These are phyloP conservation scores for Aquilaria agallochum DNA, from an alignment of 441 rosid species.

Conservation along the genomic window DNA sequence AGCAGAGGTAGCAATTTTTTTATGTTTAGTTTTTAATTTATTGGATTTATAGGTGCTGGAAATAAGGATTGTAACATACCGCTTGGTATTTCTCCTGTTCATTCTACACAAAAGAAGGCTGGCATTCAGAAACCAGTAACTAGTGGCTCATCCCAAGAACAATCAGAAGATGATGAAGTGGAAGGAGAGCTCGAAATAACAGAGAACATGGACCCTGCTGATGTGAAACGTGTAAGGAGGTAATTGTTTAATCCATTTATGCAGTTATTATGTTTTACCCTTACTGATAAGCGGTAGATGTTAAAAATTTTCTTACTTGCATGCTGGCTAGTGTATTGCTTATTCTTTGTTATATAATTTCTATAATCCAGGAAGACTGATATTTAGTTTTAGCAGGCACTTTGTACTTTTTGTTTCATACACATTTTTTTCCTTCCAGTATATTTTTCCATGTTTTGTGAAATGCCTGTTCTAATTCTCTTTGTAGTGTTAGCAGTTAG, in stretches of 20 bases:
- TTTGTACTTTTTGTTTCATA: too few species aligned
- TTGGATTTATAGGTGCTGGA: slow-evolving; percentile 31
- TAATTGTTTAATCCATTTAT: slow-evolving; percentile 14
- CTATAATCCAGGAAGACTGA: background rate
- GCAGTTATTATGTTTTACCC: too few species aligned
- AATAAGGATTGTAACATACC: slow-evolving; percentile 32
- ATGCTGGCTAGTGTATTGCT: background rate
- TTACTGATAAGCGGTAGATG: background rate
- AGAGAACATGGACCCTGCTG: slow-evolving; percentile 46
- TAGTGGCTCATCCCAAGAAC: slow-evolving; percentile 58
- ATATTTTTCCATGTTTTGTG: too few species aligned
- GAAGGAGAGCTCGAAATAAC: slow-evolving; percentile 50
- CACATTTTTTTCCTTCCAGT: too few species aligned
- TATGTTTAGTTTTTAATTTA: background rate
- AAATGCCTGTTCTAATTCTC: too few species aligned
- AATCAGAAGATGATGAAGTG: slow-evolving; percentile 57
- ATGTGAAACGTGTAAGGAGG: slow-evolving; percentile 67
- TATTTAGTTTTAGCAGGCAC: too few species aligned
- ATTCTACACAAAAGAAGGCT: slow-evolving; percentile 35
- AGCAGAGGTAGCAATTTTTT: too few species aligned
- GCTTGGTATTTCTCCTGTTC: slow-evolving; percentile 26
- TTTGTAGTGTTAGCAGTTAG: too few species aligned
- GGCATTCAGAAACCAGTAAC: slow-evolving; percentile 29
- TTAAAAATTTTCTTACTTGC: background rate
- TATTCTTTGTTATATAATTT: background rate